Percentiles rank a stretch among this genome's conserved stretches.
phyloP scores from a whole-genome alignment of 176 grass and related monocot genomes.

The Aechmea fasciata region DNA sequence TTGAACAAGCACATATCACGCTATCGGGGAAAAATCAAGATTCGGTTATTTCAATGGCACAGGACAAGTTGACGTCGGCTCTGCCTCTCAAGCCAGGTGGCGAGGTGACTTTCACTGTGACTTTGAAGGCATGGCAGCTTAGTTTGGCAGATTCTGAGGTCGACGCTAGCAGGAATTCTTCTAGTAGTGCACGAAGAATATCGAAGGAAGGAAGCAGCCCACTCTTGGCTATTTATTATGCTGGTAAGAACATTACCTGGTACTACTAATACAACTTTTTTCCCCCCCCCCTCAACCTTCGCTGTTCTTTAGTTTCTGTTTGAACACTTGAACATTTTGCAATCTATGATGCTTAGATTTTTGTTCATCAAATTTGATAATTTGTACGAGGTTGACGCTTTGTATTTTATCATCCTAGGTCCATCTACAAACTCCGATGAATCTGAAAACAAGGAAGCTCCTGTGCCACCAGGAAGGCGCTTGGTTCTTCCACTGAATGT shows the following conservation, averaged over 20 bases:
- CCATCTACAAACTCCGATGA: slow-evolving; percentile 28
- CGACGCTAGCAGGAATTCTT: slow-evolving; percentile 52
- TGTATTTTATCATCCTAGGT: slow-evolving; percentile 42
- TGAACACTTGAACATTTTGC: background rate
- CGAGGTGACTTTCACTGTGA: slow-evolving; percentile 80
- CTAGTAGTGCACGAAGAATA: slow-evolving; percentile 52
- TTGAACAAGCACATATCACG: slow-evolving; percentile 91
- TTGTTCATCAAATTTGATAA: background rate
- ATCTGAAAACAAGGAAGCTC: slow-evolving; percentile 15
- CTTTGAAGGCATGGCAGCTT: slow-evolving; percentile 93
- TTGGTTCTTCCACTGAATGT: slow-evolving; percentile 85
- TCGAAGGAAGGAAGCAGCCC: slow-evolving; percentile 83
- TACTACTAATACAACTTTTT: background rate
- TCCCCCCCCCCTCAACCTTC: background rate
- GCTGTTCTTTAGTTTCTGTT: background rate
- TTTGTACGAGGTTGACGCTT: slow-evolving; percentile 12
- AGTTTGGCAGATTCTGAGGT: slow-evolving; percentile 59
- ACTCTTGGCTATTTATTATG: slow-evolving; percentile 86
- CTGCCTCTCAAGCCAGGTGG: slow-evolving; percentile 94
- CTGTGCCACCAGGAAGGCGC: slow-evolving; percentile 73
- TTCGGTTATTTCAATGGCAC: slow-evolving; percentile 85
- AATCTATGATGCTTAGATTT: no score
- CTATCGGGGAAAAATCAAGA: slow-evolving; percentile 93
- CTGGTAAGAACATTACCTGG: slow-evolving; percentile 39
- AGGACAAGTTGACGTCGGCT: slow-evolving; percentile 55